Base-by-base conservation (phyloP, 2,329 filamentous ascomycete species). In the Acephala macrosclerotiorum region DNA sequence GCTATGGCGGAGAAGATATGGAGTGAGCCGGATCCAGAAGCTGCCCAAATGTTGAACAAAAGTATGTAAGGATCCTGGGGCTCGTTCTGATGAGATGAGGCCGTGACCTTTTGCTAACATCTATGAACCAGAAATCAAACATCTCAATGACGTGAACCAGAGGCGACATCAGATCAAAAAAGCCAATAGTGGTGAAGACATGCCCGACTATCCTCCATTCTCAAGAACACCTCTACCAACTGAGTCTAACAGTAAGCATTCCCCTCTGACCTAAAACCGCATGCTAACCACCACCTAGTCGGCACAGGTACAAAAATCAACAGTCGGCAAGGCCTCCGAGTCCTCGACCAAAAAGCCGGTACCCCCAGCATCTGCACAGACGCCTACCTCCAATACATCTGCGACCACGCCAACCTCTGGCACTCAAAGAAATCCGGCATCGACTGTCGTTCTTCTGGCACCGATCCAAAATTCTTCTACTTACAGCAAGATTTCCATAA, bases 401-500 rank as follows among this genome's bases (percentile, higher is more conserved):
- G 66, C 57, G 62, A 69, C 20, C 67, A 67, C 35, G 67, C 67
- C 7, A 69, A 69, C 40, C 25, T 33, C 16, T 69, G 65, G 67
- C 67, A 68, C 51, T 55, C 26, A 29, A 51, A 47, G 26, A 49
- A 65, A 14, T 62, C 49, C 1, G 58, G 58, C 6, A 60, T 60
- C 1, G 64, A 68, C 20, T 60, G 40, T 25, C 51, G 53, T 26
- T 68, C 66, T 7, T 11, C 55, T 14, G 59, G 58, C 29, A 63
- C 58, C 7, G 60, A 63, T 38, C 62, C 65, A 0, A 63, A 55
- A 38, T 67, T 65, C 55, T 65, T 69, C 40, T 58, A 58, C 18
- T 57, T 65, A 1, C 25, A 58, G 16, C 59, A 68, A 35, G 22
- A 42, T 11, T 67, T 69, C 42, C 35, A 67, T 55, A 56, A 36